A percentile compares a stretch with the other conserved stretches of the same genome.
These are phyloP conservation scores for Cladorrhinum sp. DNA, from an alignment of 2,329 filamentous ascomycete species.

Conservation along the genomic window DNA sequence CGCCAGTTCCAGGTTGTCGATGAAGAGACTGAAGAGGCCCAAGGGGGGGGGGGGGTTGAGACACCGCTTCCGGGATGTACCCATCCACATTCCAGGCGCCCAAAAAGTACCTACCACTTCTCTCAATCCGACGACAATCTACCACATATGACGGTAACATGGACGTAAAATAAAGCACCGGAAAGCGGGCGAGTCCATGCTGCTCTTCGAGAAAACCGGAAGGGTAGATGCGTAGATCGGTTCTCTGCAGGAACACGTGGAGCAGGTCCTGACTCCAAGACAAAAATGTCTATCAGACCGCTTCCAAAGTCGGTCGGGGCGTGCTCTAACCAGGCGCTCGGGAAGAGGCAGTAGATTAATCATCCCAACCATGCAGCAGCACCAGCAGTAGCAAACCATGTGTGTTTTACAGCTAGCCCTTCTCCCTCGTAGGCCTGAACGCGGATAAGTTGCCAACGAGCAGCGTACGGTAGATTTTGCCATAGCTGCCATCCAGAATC, in stretches of 20 bases:
- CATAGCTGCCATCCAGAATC: constrained; percentile 17
- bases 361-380: constrained; percentile 8
- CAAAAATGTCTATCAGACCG: neutral
- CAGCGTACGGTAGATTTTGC: constrained; percentile 15
- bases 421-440: constrained; percentile 13
- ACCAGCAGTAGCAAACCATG: neutral
- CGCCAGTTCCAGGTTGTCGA: constrained; percentile 1
- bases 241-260: constrained; percentile 28
- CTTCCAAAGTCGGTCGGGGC: constrained; percentile 1
- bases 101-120: constrained; percentile 18
- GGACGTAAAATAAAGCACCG: constrained; percentile 1
- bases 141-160: constrained; percentile 15
- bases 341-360: constrained; percentile 2
- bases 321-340: constrained; percentile 8
- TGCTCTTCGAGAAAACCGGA: constrained; percentile 23
- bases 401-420: neutral
- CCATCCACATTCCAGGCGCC: constrained; percentile 25
- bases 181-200: constrained; percentile 17
- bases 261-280: constrained; percentile 8
- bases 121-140: constrained; percentile 13
- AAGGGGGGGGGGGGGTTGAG: neutral
- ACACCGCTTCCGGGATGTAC: constrained; percentile 26
- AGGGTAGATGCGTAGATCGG: constrained; percentile 15
- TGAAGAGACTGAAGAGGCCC: constrained; percentile 5
- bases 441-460: constrained; percentile 22